These are phyloP conservation scores for Teratosphaeria epicoccoides DNA, from an alignment of 2,329 filamentous ascomycete genomes.

Conservation along the genomic window DNA sequence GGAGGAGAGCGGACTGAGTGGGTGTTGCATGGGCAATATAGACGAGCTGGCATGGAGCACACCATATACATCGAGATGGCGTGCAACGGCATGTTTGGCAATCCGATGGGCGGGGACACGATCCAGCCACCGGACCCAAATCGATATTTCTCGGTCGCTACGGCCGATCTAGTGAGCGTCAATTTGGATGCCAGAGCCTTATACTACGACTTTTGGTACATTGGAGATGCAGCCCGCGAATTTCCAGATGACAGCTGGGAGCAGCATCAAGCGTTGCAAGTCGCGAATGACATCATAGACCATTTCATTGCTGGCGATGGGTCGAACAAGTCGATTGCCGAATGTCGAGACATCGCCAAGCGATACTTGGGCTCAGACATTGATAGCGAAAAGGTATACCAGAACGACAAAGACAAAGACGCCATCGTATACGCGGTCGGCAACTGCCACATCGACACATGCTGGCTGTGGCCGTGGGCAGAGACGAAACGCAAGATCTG, in stretches of 20 bases:
- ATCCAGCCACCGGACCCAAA: conserved; percentile 87
- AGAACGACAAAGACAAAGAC: conserved; percentile 46
- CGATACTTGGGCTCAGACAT: conserved; percentile 73
- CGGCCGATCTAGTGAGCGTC: conserved; percentile 78
- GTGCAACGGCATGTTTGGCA: conserved; percentile 97
- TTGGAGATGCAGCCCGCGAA: conserved; percentile 81
- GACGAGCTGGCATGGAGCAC: conserved; percentile 70
- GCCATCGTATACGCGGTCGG: conserved; percentile 81
- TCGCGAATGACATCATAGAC: conserved; percentile 83
- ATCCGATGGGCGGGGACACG: conserved; percentile 68
- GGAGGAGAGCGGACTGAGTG: conserved; percentile 82
- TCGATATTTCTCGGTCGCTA: conserved; percentile 63
- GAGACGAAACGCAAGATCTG: conserved; percentile 96
- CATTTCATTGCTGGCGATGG: conserved; percentile 70
- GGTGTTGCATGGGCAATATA: conserved; percentile 71
- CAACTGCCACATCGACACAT: conserved; percentile 95
- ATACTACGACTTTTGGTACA: conserved; percentile 91
- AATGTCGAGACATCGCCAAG: conserved; percentile 71
- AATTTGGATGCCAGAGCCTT: conserved; percentile 76
- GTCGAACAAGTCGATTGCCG: conserved; percentile 61
- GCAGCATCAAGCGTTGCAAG: conserved; percentile 71
- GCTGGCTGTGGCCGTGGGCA: conserved; percentile 97
- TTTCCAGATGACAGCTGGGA: conserved; percentile 84
- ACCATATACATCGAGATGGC: conserved; percentile 96
- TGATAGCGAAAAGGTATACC: conserved; percentile 75